Base-by-base conservation (phyloP, 345 rosid species). In the Zanthoxylum bungeanum region DNA sequence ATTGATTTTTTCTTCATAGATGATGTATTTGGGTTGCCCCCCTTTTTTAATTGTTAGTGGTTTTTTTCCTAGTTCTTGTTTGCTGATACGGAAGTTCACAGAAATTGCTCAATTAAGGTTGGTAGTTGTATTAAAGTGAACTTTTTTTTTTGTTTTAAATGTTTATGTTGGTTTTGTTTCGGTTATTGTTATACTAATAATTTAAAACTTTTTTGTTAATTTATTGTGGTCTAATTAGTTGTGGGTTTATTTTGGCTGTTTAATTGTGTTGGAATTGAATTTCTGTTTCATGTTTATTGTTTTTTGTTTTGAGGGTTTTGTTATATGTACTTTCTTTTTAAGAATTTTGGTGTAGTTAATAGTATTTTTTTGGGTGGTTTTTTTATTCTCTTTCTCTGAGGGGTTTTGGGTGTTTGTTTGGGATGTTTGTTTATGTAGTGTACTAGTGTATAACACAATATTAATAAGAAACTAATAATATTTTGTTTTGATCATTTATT, bases 381-480 rank as follows among this genome's bases (percentile, higher is more conserved):
- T 19, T 31, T 17, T 30, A 3, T 7, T 31, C 31, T 58, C 39
- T 58, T 30, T 58, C 1, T 0, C 63, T 58, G 40, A 58, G 9
- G 1, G 11, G 6, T 58, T 33, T 55, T 12, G 4, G 1, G 9
- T 58, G 60, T 58, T 31, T 33, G 19, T 44, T n/a, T n/a, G n/a
- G n/a, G n/a, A n/a, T 52, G 27, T 24, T 27, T 12, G 22, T 47
- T 9, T 5, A 2, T 25, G 14, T 5, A 55, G 60, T 27, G 3
- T 14, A 12, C 4, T 0, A 28, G 19, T 55, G 17, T 33, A 19
- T 7, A 50, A 28, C 7, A 24, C 7, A 5, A 30, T 66, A 14
- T n/a, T 66, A 7, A 49, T 64, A 56, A 58, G 63, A 58, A 57
- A 31, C 63, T 58, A 58, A 58, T n/a, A 22, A 58, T 58, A 33